Evolutionary conservation across 1,284 basidiomycete genomes (phyloP), one percentile per base, ranked within the genome.

Genomic region (Cryptococcus sp.): DNA sequence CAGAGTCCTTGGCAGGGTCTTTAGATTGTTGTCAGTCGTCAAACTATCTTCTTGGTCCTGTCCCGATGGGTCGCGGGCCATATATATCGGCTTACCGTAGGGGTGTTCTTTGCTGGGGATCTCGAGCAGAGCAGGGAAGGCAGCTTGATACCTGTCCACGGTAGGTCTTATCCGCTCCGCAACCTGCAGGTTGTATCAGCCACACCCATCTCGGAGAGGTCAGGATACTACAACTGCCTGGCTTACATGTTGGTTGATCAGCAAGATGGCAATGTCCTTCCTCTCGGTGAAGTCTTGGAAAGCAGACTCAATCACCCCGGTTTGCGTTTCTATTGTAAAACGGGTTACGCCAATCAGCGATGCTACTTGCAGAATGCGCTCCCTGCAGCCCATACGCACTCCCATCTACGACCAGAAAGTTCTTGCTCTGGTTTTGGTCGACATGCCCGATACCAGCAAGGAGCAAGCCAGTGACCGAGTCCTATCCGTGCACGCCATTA

Each of bases 1-100:
- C 85, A 1, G 91, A 96, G 76, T 99, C 96, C 78, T 98, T 98
- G 11, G 87, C 85, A 6, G 96, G 96, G 78, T 99, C 94, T 97
- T 72, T 44, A 49, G 11, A 48, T 57, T 48, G 39, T 52, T 35
- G 62, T 50, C 33, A 57, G 16, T n/a, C n/a, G n/a, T n/a, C n/a
- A n/a, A n/a, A n/a, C 40, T 37, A 16, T 21, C 48, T 39, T 49
- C 38, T 46, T 16, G n/a, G 47, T 35, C 21, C 28, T 6, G 15
- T 35, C 15, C 13, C 37, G 8, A 9, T 21, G 5, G 4, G n/a
- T 46, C 33, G 33, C 20, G 18, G 13, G 15, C 21, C 47, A 40
- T 18, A 40, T 33, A 33, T 18, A 18, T 12, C n/a, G n/a, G 73
- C 80, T 57, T 63, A 90, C 91, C 90, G 67, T 93, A 94, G 50